Base-by-base conservation (phyloP, 257 asterid species). In the Mitragyna speciosa region DNA sequence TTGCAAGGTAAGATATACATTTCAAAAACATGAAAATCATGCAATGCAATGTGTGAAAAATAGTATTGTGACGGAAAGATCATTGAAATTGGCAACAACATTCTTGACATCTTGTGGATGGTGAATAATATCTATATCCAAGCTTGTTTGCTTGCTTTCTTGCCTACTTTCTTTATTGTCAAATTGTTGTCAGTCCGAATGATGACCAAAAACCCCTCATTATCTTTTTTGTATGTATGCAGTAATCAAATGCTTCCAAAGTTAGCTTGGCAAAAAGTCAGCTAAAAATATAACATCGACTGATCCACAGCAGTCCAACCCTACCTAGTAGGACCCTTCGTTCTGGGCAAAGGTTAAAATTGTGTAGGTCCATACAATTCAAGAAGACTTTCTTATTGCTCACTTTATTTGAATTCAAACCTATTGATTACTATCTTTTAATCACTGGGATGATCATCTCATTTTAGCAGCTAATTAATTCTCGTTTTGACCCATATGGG, bases 241-340 rank as follows among this genome's bases (percentile, higher is more conserved):
- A 52, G 19, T 16, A 52, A 66, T 47, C 69, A 48, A 33, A 65
- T 80, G 74, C 78, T 63, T 70, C 80, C 80, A 76, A 59, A 70
- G 65, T 69, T 76, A 49, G 70, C 77, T 59, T 76, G 16, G 68
- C 28, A 59, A 59, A 58, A 81, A 70, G 77, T 81, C 80, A 58
- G 76, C 72, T 65, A 81, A 76, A 72, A 4, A 28, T 31, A 16
- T 64, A 63, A 16, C 31, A 33, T 52, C 1, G 33, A 72, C 39
- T 36, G 76, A 72, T 64, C 79, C 79, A 68, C 45, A 73, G 63
- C 77, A 52, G 24, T 78, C 7, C 76, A 73, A 56, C 24, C 52
- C 17, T 69, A 41, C 33, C 76, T 31, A 5, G 59, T 78, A 79
- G 82, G 82, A 59, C 82, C 82, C 72, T 59, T 71, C 49, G 12